phyloP scores from a whole-genome alignment of 2,329 filamentous ascomycete species.

The Verticillium dahliae region DNA sequence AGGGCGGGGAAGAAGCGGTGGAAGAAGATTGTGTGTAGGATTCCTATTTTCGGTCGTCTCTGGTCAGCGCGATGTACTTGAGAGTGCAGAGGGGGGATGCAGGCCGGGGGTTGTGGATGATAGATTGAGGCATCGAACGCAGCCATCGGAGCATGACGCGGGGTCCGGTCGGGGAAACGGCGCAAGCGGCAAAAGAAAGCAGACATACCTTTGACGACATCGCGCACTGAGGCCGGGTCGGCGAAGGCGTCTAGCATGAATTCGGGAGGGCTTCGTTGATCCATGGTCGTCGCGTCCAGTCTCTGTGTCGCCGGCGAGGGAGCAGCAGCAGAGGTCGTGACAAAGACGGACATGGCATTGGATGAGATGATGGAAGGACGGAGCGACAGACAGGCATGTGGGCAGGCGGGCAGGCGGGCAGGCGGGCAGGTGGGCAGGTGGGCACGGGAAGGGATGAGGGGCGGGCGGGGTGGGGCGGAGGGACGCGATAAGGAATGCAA shows the following conservation, averaged over 20 bases:
- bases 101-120: too few species aligned
- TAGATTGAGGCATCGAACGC: too few species aligned
- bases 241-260: slow-evolving; percentile 93
- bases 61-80: not conserved
- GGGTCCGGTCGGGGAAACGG: not conserved
- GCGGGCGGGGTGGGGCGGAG: not conserved
- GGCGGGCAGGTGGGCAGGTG: not conserved
- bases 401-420: not conserved
- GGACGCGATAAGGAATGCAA: too few species aligned
- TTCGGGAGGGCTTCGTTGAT: slow-evolving; percentile 61
- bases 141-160: not conserved
- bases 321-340: not conserved
- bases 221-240: slow-evolving; percentile 81
- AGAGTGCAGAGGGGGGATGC: too few species aligned
- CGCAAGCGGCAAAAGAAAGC: not conserved
- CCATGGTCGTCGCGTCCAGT: slow-evolving; percentile 26
- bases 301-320: not conserved
- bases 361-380: not conserved
- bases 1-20: slow-evolving; percentile 93
- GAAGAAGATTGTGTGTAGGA: slow-evolving; percentile 97
- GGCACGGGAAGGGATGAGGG: not conserved
- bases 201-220: slow-evolving; percentile 78
- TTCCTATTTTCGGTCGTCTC: slow-evolving; percentile 46
- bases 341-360: not conserved
- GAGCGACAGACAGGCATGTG: not conserved